These are phyloP conservation scores for Colletotrichum orbiculare DNA, from an alignment of 2,329 filamentous ascomycete species.

Conservation along the genomic window DNA sequence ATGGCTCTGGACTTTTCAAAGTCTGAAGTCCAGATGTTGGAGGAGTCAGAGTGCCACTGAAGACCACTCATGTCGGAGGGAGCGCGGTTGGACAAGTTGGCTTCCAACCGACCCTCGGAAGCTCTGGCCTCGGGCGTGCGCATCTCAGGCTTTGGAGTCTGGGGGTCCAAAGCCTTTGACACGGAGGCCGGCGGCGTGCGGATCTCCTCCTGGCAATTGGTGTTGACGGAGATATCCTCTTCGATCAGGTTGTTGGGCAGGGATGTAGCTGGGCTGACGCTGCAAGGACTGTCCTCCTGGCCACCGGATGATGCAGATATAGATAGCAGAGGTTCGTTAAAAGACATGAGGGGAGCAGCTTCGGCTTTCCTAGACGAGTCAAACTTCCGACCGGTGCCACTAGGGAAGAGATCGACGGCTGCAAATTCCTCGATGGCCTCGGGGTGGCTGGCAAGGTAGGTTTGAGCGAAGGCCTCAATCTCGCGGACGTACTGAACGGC, in stretches of 20 bases:
- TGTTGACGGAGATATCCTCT: neutral
- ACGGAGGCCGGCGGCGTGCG: too few species aligned
- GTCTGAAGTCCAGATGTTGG: constrained; percentile 17
- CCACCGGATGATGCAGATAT: too few species aligned
- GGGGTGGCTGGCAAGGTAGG: constrained; percentile 14
- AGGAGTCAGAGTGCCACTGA: constrained; percentile 2
- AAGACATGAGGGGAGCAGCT: constrained; percentile 6
- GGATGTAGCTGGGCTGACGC: neutral
- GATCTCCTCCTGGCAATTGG: neutral
- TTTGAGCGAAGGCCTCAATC: constrained; percentile 15
- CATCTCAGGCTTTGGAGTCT: neutral
- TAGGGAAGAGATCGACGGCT: neutral
- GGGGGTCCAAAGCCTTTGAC: too few species aligned
- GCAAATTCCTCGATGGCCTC: constrained; percentile 11
- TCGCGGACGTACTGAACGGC: constrained; percentile 17
- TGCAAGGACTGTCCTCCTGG: neutral
- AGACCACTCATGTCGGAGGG: neutral
- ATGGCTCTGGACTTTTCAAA: constrained; percentile 15
- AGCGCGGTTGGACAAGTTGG: neutral
- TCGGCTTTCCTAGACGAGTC: neutral
- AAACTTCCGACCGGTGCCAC: too few species aligned
- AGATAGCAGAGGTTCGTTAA: neutral
- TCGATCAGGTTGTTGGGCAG: neutral
- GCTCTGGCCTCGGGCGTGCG: neutral
- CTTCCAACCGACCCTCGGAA: neutral